phyloP scores from a whole-genome alignment of 2,329 filamentous ascomycete species.

The Fusarium paranaense region DNA sequence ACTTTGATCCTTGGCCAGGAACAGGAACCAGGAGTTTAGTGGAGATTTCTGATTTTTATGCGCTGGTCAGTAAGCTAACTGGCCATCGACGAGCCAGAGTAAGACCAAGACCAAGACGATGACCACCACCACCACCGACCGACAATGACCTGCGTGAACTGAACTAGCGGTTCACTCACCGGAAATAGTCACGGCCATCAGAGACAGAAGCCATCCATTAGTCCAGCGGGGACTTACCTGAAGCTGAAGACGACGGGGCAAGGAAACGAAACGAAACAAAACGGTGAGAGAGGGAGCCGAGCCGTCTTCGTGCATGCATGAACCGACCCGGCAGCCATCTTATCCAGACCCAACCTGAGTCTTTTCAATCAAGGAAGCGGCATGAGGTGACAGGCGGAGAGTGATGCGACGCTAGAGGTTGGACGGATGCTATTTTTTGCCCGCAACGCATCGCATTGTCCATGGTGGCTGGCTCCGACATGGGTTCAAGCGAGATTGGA shows the following conservation, averaged over 20 bases:
- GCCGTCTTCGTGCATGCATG: background rate
- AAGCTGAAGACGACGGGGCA: constrained; percentile 27
- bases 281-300: constrained; percentile 23
- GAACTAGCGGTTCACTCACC: constrained; percentile 21
- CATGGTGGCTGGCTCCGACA: constrained; percentile 24
- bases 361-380: background rate
- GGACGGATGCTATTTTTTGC: constrained; percentile 24
- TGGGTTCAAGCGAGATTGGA: constrained; percentile 42
- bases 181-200: constrained; percentile 2
- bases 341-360: background rate
- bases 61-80: background rate
- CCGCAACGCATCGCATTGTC: background rate
- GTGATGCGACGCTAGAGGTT: constrained; percentile 15
- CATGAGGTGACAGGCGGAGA: constrained; percentile 16
- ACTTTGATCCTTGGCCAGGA: background rate
- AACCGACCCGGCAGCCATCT: background rate
- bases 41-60: constrained; percentile 12
- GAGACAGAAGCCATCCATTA: background rate
- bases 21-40: background rate
- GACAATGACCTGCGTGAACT: background rate
- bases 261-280: constrained; percentile 28
- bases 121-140: background rate
- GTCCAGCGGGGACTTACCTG: constrained; percentile 20
- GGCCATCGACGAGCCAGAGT: background rate
- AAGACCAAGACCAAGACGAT: background rate